Conservation (phyloP, 192 early-diverging fungal genomes). For the Backusella macrospora region DNA sequence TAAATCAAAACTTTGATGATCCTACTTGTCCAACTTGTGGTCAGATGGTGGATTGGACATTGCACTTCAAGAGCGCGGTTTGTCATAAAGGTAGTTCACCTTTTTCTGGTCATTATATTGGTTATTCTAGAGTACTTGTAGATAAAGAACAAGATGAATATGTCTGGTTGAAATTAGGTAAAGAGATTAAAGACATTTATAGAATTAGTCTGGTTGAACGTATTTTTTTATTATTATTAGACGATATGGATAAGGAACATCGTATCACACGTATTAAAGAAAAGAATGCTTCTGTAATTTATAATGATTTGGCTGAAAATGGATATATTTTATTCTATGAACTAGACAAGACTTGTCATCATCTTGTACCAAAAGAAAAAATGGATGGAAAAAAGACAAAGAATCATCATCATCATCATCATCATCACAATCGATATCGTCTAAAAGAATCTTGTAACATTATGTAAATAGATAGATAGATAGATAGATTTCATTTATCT, state of each 20-base stretch:
- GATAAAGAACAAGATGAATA: not conserved
- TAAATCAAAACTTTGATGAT: not conserved
- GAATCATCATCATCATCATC: not conserved
- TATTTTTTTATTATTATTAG: not conserved
- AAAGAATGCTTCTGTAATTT: not conserved
- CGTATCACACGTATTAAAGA: slow-evolving; percentile 4
- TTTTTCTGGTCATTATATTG: not conserved
- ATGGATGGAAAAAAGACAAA: not conserved
- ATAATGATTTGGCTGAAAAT: slow-evolving; percentile 6
- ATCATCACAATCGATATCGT: not conserved
- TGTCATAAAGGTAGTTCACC: slow-evolving; percentile 3
- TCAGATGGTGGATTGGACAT: not conserved
- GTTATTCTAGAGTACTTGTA: not conserved
- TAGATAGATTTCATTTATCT: not conserved
- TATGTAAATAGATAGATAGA: not conserved
- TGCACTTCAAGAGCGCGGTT: slow-evolving; percentile 5
- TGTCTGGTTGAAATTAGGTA: slow-evolving; percentile 6
- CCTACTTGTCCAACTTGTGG: not conserved
- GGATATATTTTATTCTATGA: slow-evolving; percentile 10
- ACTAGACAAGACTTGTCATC: not conserved
- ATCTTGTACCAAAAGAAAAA: not conserved
- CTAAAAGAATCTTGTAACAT: not conserved
- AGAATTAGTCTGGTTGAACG: not conserved
- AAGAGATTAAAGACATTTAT: not conserved
- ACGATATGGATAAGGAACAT: slow-evolving; percentile 11